phyloP scores from a whole-genome alignment of 805 yeast species.

The Dipodascopsis uninucleata region DNA sequence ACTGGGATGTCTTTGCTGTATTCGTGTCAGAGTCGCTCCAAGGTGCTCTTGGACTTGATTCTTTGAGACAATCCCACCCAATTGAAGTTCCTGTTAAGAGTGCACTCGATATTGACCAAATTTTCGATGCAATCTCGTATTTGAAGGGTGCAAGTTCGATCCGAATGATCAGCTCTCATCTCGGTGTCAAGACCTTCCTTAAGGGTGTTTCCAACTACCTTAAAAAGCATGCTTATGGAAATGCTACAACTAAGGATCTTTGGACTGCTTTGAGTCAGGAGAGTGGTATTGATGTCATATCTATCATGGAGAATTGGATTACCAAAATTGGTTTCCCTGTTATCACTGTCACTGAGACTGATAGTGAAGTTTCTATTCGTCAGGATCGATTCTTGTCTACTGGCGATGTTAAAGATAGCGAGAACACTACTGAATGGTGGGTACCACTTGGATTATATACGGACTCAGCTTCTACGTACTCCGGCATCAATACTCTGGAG shows the following conservation, averaged over 20 bases:
- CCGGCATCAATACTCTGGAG: constrained; percentile 30
- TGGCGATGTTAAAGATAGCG: constrained; percentile 73
- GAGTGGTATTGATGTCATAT: constrained; percentile 66
- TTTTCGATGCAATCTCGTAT: constrained; percentile 80
- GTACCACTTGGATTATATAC: constrained; percentile 37
- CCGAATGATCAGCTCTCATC: constrained; percentile 75
- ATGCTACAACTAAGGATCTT: constrained; percentile 70
- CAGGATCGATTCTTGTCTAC: constrained; percentile 75
- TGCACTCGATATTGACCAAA: constrained; percentile 78
- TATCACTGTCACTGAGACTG: constrained; percentile 57
- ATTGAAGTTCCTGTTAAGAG: constrained; percentile 76
- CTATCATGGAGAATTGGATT: constrained; percentile 78
- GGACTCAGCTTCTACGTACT: constrained; percentile 27
- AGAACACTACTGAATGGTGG: constrained; percentile 58
- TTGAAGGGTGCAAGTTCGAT: constrained; percentile 75
- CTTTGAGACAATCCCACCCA: constrained; percentile 78
- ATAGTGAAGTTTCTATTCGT: constrained; percentile 49
- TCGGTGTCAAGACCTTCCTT: constrained; percentile 72
- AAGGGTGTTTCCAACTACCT: constrained; percentile 77
- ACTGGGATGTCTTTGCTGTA: constrained; percentile 82
- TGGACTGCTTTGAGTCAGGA: constrained; percentile 71
- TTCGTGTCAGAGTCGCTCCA: constrained; percentile 73
- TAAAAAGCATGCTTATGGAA: constrained; percentile 71
- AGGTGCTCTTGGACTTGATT: constrained; percentile 65
- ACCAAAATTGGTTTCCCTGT: constrained; percentile 76